A percentile compares a stretch with the other conserved stretches of the same genome.
Conservation (phyloP, 202 grass and related monocot genomes). For the Schoenoplectus triqueter region DNA sequence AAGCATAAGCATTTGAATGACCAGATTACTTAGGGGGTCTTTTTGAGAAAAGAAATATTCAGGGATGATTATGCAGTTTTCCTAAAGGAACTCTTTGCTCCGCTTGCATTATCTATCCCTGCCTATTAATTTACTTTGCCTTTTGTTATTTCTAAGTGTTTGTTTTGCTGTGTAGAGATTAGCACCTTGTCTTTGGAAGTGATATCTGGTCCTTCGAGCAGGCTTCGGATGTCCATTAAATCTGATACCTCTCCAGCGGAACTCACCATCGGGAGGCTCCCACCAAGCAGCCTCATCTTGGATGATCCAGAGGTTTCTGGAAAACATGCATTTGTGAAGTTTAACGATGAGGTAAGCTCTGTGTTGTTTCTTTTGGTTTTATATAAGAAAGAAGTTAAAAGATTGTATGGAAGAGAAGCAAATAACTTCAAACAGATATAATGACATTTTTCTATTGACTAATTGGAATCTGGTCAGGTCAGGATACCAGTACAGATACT, state of each 20-base stretch:
- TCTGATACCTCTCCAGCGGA: slow-evolving; percentile 46
- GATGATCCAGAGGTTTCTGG: slow-evolving; percentile 85
- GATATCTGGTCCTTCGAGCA: slow-evolving; percentile 70
- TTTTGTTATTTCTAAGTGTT: slow-evolving; percentile 49
- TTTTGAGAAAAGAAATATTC: slow-evolving; percentile 5
- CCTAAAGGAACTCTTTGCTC: slow-evolving; percentile 22
- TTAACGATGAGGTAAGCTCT: slow-evolving; percentile 63
- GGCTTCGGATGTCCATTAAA: slow-evolving; percentile 56
- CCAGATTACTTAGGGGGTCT: slow-evolving; percentile 2
- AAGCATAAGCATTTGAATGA: background rate
- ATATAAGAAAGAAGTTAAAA: slow-evolving; percentile 17
- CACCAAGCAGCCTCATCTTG: slow-evolving; percentile 64
- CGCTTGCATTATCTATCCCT: slow-evolving; percentile 24
- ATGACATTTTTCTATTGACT: background rate
- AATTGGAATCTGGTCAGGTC: slow-evolving; percentile 1
- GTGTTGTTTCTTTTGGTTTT: slow-evolving; percentile 35
- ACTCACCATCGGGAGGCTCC: slow-evolving; percentile 73
- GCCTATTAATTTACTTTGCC: slow-evolving; percentile 41
- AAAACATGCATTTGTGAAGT: slow-evolving; percentile 82
- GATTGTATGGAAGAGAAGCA: slow-evolving; percentile 4
- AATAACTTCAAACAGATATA: background rate
- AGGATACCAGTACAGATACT: slow-evolving; percentile 2
- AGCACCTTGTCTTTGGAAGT: slow-evolving; percentile 69
- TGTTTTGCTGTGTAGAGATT: slow-evolving; percentile 43
- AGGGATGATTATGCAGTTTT: slow-evolving; percentile 14